Base-by-base conservation (phyloP, 2,329 filamentous ascomycete genomes). In the Incumbomyces delicatus region DNA sequence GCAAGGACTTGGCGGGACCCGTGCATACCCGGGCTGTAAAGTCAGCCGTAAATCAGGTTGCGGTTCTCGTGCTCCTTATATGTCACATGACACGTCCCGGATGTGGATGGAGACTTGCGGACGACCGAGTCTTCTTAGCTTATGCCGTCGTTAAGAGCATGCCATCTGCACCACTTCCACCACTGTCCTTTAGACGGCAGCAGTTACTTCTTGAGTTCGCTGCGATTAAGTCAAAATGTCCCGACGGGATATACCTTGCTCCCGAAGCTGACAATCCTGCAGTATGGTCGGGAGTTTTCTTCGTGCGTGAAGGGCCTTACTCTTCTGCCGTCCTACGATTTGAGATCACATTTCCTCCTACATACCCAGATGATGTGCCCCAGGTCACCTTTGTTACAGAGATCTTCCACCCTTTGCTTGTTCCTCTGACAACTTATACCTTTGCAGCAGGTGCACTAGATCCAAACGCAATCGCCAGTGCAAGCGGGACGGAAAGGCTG, bases 341-440 rank as follows among this genome's bases (percentile, higher is more conserved):
- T 66, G 83, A 92, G 56, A 84, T 96, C 54, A 83, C 82, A 18
- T 96, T 96, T 59, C 86, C 89, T 31, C 47, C 83, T 50, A 75
- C 76, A 33, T 95, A 94, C 62, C 90, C 90, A 11, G 69, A 74
- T 43, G 69, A 86, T 16, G 86, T 90, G 42, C 92, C 92, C 8
- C 73, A 89, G 14, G 79, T 98, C 54, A 90, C 83, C 46, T 95
- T 98, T 65, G 78, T 80, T 38, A 94, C 87, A 56, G 90, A 96
- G 62, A 83, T 96, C 56, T 98, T 96, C 64, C 90, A 98, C 63
- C 90, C 90, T 14, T 74, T 98, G 35, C 82, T 96, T 55, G 88
- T 89, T 6, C 89, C 92, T 32, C 74, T 94, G 51, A 95, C 88
- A n/a, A 95, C 87, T 2, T 94, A 95, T 66, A 92, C 87, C 61